Evolutionary conservation across 306 rosid species (phyloP), one percentile per base, ranked within the genome.

Genomic region (Inga leiocalycina): DNA sequence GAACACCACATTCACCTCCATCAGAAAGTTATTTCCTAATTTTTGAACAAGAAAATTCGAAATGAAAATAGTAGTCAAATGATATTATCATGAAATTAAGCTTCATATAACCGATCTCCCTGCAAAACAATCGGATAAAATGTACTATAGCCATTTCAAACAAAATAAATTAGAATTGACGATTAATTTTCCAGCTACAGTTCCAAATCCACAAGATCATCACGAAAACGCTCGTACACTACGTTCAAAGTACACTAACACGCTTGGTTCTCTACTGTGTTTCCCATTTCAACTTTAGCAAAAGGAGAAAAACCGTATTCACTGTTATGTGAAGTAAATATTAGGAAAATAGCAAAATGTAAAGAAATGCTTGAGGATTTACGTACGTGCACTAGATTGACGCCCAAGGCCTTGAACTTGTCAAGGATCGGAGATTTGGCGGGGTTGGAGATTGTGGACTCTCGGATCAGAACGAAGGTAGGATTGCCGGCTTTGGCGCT

Each of bases 401-500:
- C 93, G 11, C 89, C 92, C 35, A 69, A 74, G 71, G 20, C 27
- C 30, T 84, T 92, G 88, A 92, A 90, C 16, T 85, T 86, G 34
- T 91, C 82, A 32, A 91, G 14, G 85, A 92, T 72, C 12, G 82
- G 13, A 16, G 88, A 82, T 74, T 94, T 92, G 0, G 69, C 67
- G 0, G 94, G 92, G 79, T 92, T 86, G 4, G 89, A 83, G 19
- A 89, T 78, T 2, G 93, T 85, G 85, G 87, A 81, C 34, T 90
- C 88, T 30, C 98, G 80, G 46, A 87, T 79, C 14, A 92, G 80
- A 79, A 87, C 82, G 70, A 86, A 90, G 41, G 97, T 91, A 17
- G 91, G 94, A 65, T 92, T 91, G 22, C 88, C 93, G 1, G 91
- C 80, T 66, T 89, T 89, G 16, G 70, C 88, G 78, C 97, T 88